Conservation (phyloP, 495 filamentous ascomycete species). For the Penicillium cosmopolitanum region DNA sequence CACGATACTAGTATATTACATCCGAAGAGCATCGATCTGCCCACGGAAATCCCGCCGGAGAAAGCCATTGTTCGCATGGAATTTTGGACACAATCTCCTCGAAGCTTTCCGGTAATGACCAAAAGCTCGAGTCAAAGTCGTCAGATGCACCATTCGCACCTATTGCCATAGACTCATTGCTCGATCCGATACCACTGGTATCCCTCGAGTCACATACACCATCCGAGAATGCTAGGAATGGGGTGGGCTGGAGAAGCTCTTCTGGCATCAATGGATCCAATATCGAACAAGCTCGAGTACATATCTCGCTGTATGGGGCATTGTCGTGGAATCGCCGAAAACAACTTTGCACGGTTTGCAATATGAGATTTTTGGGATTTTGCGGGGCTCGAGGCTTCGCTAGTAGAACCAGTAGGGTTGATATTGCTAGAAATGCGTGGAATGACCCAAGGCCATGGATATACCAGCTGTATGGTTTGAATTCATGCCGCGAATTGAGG, state of each 20-base stretch:
- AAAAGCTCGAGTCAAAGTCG: neutral
- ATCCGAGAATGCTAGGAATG: neutral
- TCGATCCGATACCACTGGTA: neutral
- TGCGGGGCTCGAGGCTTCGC: neutral
- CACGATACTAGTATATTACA: neutral
- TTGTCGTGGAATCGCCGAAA: neutral
- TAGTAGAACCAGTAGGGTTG: constrained; percentile 6
- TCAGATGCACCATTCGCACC: neutral
- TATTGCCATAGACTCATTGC: neutral
- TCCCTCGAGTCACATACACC: neutral
- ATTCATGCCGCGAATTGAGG: constrained; percentile 1
- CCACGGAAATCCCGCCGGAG: constrained; percentile 8
- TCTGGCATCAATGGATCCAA: neutral
- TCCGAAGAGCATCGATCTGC: constrained; percentile 1
- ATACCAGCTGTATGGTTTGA: constrained; percentile 13
- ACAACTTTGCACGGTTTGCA: neutral
- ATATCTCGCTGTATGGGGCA: constrained; percentile 10
- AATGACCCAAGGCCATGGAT: constrained; percentile 11
- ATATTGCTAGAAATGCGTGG: constrained; percentile 12
- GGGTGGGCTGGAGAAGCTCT: neutral
- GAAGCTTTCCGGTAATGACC: constrained; percentile 4
- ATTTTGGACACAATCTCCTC: constrained; percentile 3
- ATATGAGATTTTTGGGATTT: neutral
- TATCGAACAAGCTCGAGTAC: constrained; percentile 1
- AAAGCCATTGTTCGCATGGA: constrained; percentile 9